Evolutionary conservation across 306 rosid genomes (phyloP).

Genomic region (Lagenaria siceraria): DNA sequence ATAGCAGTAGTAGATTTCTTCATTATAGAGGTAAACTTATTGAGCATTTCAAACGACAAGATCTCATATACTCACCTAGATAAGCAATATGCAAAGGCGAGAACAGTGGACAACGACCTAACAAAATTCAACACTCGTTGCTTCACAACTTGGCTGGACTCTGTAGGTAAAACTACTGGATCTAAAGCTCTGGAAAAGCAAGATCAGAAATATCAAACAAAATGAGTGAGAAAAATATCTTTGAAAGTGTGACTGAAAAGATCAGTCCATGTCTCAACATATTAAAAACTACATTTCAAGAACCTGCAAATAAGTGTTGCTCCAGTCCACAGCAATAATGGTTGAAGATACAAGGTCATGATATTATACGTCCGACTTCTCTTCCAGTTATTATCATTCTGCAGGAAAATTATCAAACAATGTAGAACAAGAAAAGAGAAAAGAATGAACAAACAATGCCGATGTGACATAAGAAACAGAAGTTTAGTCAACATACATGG

Average conservation of each 20-base stretch:
- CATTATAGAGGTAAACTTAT: neutral
- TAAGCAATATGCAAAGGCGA: conserved; percentile 81
- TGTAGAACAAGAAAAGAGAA: neutral
- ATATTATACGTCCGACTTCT: conserved; percentile 56
- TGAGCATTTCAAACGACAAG: conserved; percentile 10
- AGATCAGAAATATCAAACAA: neutral
- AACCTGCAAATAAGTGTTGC: conserved; percentile 88
- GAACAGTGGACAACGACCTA: conserved; percentile 74
- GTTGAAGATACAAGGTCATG: conserved; percentile 60
- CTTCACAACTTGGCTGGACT: conserved; percentile 66
- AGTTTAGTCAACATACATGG: conserved; percentile 34
- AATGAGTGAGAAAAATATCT: neutral
- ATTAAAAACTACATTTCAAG: neutral
- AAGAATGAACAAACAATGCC: neutral
- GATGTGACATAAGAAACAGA: conserved; percentile 6
- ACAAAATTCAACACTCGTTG: conserved; percentile 65
- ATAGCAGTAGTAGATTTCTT: neutral
- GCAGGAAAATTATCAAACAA: conserved; percentile 18
- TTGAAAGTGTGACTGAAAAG: neutral
- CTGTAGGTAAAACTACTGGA: conserved; percentile 60
- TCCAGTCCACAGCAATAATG: conserved; percentile 76
- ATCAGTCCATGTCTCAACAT: neutral
- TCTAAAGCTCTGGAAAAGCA: conserved; percentile 60
- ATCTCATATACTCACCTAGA: conserved; percentile 51
- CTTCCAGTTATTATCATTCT: conserved; percentile 81